Percentiles rank a stretch among this genome's conserved stretches.
These are phyloP conservation scores for Stylosanthes scabra DNA, from an alignment of 331 rosid genomes.

Conservation along the genomic window DNA sequence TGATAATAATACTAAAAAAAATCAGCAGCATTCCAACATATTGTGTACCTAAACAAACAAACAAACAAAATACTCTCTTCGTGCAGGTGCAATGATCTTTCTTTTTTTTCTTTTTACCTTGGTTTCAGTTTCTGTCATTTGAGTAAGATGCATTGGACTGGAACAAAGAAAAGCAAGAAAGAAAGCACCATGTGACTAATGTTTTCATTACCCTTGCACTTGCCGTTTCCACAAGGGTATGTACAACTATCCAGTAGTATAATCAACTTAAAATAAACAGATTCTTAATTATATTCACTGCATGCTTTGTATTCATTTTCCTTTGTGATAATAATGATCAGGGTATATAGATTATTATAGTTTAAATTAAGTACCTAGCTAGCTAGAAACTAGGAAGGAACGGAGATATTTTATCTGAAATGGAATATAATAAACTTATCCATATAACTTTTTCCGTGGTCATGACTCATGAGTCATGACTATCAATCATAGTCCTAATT, in stretches of 20 bases:
- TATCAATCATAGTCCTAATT: conserved; percentile 36
- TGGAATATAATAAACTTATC: conserved; percentile 15
- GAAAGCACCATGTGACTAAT: conserved; percentile 5
- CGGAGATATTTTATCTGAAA: not conserved
- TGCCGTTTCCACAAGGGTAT: not conserved
- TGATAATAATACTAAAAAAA: too few relatives aligned
- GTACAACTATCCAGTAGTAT: not conserved
- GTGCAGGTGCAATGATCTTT: not conserved
- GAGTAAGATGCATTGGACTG: not conserved
- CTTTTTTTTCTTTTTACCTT: not conserved
- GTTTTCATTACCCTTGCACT: not conserved
- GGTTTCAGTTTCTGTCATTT: conserved; percentile 6
- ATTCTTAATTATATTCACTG: too few relatives aligned
- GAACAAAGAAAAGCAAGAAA: conserved; percentile 1
- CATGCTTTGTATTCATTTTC: too few relatives aligned
- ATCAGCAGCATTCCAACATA: not conserved
- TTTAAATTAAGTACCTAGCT: too few relatives aligned
- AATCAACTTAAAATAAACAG: not conserved
- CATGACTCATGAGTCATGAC: conserved; percentile 9
- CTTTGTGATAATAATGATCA: too few relatives aligned
- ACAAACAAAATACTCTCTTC: not conserved
- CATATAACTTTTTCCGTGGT: not conserved
- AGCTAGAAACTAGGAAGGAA: too few relatives aligned
- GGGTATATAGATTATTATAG: too few relatives aligned
- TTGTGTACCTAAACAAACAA: not conserved